Conservation (phyloP, 1,284 basidiomycete genomes). For the Tilletia horrida region DNA sequence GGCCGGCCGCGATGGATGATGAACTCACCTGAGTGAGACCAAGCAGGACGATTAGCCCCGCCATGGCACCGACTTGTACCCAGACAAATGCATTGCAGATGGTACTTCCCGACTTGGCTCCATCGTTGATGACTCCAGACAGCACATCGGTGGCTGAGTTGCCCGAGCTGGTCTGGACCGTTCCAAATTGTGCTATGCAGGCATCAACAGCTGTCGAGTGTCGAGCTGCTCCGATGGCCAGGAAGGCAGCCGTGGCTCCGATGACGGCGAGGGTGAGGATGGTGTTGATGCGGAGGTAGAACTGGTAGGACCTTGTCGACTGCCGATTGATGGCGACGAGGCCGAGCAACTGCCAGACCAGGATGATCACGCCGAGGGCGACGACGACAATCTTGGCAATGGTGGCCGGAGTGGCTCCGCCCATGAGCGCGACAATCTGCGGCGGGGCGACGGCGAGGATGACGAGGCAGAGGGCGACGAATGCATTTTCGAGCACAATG, state of each 20-base stretch:
- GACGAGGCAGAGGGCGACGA: conserved; percentile 42
- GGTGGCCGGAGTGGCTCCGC: conserved; percentile 33
- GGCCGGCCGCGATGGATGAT: not conserved
- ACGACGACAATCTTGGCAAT: conserved; percentile 47
- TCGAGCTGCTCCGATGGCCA: conserved; percentile 35
- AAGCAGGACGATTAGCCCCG: conserved; percentile 42
- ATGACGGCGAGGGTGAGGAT: conserved; percentile 42
- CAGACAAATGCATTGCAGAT: conserved; percentile 52
- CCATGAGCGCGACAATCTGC: conserved; percentile 44
- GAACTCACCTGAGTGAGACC: conserved; percentile 41
- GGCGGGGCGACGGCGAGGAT: conserved; percentile 47
- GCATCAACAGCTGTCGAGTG: conserved; percentile 34
- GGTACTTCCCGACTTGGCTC: conserved; percentile 24
- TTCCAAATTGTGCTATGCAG: conserved; percentile 38
- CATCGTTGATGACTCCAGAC: conserved; percentile 25
- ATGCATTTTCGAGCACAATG: conserved; percentile 41
- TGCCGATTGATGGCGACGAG: conserved; percentile 39
- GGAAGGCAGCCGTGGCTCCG: conserved; percentile 41
- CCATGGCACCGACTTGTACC: conserved; percentile 51
- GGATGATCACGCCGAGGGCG: conserved; percentile 39
- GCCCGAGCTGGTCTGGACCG: conserved; percentile 22
- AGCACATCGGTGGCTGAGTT: conserved; percentile 19
- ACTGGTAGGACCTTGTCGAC: conserved; percentile 39
- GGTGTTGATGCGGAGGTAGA: conserved; percentile 49
- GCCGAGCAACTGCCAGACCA: conserved; percentile 49